Percentiles rank a stretch among this genome's conserved stretches.
These are phyloP conservation scores for Triticum aestivum DNA, from an alignment of 176 grass and related monocot species.

Conservation along the genomic window IWGSC_CS_RefSeq_v2.1 NC_057808.1:524028173-524028672, in stretches of 20 bases:
- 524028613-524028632: neutral
- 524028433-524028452: neutral
- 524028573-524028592: neutral
- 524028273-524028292: slow-evolving; percentile 95
- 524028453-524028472: neutral
- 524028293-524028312: neutral
- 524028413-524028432: neutral
- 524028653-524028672: neutral
- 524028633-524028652: neutral
- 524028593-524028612: neutral
- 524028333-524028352: no score
- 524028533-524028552: neutral
- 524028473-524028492: neutral
- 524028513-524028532: neutral
- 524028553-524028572: neutral
- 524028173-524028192: slow-evolving; percentile 68
- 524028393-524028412: neutral
- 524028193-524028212: slow-evolving; percentile 70
- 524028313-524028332: no score
- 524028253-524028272: slow-evolving; percentile 86
- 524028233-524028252: slow-evolving; percentile 95
- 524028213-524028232: slow-evolving; percentile 92
- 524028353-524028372: no score
- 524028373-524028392: no score
- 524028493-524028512: neutral